phyloP scores from a whole-genome alignment of 2,329 filamentous ascomycete genomes.

The Alternaria brassicae region DNA sequence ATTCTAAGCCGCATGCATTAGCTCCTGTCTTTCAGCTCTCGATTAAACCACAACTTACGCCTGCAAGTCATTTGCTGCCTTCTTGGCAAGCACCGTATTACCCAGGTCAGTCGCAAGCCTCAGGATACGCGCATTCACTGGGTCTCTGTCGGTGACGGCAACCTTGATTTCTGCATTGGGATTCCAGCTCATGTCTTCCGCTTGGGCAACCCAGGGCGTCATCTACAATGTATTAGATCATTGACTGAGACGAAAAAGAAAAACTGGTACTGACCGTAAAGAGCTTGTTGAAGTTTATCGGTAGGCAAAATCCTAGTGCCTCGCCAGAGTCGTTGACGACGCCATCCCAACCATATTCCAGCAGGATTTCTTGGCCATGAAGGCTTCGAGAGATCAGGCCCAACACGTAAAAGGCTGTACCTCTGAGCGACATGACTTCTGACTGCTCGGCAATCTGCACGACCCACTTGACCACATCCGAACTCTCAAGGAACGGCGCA shows the following conservation, averaged over 20 bases:
- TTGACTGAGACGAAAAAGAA: not conserved
- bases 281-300: slow-evolving; percentile 76
- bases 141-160: slow-evolving; percentile 67
- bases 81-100: slow-evolving; percentile 91
- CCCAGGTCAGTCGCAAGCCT: slow-evolving; percentile 87
- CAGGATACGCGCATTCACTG: slow-evolving; percentile 75
- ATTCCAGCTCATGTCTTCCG: slow-evolving; percentile 42
- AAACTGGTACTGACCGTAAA: slow-evolving; percentile 66
- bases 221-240: slow-evolving; percentile 42
- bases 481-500: slow-evolving; percentile 89
- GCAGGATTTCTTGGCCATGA: slow-evolving; percentile 89
- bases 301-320: slow-evolving; percentile 87
- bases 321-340: slow-evolving; percentile 83
- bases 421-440: slow-evolving; percentile 88
- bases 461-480: slow-evolving; percentile 85
- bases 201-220: slow-evolving; percentile 46
- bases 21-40: slow-evolving; percentile 5
- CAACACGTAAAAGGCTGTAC: slow-evolving; percentile 95
- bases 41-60: slow-evolving; percentile 50
- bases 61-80: slow-evolving; percentile 80
- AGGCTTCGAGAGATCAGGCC: slow-evolving; percentile 90
- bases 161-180: slow-evolving; percentile 57
- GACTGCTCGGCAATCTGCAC: slow-evolving; percentile 87
- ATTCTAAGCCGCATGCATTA: slow-evolving; percentile 60
- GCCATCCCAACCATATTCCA: slow-evolving; percentile 90